Evolutionary conservation across 164 flowering plant species (phyloP).

Genomic region (Litsea cubeba): DNA sequence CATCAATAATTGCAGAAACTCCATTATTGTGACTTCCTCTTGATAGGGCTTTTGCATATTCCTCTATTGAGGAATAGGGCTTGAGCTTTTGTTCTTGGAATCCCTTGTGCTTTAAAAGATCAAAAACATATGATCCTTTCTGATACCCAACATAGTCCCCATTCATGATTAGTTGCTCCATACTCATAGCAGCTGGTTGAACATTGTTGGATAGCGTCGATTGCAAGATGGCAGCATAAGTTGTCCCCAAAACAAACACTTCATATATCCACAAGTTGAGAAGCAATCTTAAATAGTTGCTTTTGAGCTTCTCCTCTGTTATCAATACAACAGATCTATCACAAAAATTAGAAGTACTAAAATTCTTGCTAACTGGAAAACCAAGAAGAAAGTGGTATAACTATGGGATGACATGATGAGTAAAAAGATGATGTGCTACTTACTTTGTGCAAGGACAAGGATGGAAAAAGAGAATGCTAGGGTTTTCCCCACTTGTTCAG

Average conservation of each 20-base stretch:
- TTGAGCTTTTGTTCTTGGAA: slow-evolving; percentile 28
- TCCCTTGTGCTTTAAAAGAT: slow-evolving; percentile 14
- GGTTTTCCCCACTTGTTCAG: slow-evolving; percentile 1
- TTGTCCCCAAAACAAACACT: slow-evolving; percentile 2
- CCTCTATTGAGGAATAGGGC: slow-evolving; percentile 15
- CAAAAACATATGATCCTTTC: slow-evolving; percentile 6
- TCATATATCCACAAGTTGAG: slow-evolving; percentile 2
- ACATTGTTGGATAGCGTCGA: slow-evolving; percentile 1
- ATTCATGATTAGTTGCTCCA: slow-evolving; percentile 1
- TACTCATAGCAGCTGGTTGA: not conserved
- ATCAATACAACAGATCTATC: not conserved
- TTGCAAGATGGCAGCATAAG: slow-evolving; percentile 9
- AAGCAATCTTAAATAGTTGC: slow-evolving; percentile 5
- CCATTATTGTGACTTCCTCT: not conserved
- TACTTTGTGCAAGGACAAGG: slow-evolving; percentile 10
- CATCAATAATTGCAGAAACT: not conserved
- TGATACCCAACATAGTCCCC: slow-evolving; percentile 10
- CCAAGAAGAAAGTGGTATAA: not conserved
- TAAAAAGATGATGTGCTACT: not conserved
- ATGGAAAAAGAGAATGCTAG: not conserved
- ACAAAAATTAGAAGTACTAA: not conserved
- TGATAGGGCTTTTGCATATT: slow-evolving; percentile 16
- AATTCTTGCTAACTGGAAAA: not conserved
- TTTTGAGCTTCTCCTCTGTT: slow-evolving; percentile 4
- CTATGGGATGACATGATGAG: not conserved